Percentiles rank a stretch among this genome's conserved stretches.
These are phyloP conservation scores for Lepidium sativum DNA, from an alignment of 345 rosid genomes.

Conservation along the genomic window DNA sequence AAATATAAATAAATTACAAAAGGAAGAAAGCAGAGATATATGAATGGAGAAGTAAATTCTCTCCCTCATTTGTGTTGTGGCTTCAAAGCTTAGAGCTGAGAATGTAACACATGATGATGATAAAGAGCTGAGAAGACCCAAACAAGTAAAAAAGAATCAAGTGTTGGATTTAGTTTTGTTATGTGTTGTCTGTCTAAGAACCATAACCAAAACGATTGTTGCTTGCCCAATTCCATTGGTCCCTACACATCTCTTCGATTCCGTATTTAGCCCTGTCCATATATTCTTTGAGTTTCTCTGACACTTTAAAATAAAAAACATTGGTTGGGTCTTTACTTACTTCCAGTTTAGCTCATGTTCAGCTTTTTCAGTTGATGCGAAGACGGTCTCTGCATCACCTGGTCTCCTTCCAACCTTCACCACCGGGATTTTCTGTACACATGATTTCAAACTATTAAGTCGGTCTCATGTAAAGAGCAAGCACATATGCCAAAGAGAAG, in stretches of 20 bases:
- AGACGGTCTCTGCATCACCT: slow-evolving; percentile 84
- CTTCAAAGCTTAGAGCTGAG: slow-evolving; percentile 14
- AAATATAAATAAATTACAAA: slow-evolving; percentile 1
- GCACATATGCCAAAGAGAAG: not conserved
- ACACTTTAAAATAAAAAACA: not conserved
- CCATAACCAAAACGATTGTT: slow-evolving; percentile 87
- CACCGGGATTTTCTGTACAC: slow-evolving; percentile 66
- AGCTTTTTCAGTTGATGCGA: slow-evolving; percentile 84
- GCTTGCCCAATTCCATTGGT: slow-evolving; percentile 97
- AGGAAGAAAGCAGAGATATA: slow-evolving; percentile 9
- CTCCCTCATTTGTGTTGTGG: slow-evolving; percentile 1
- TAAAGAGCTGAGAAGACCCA: not conserved
- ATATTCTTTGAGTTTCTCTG: not conserved
- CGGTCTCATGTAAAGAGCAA: not conserved
- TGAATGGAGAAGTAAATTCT: slow-evolving; percentile 3
- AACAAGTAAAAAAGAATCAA: not conserved
- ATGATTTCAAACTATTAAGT: not conserved
- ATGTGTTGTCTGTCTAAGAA: slow-evolving; percentile 26
- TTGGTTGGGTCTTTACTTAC: slow-evolving; percentile 39
- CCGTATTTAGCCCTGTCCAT: slow-evolving; percentile 68
- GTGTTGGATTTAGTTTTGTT: slow-evolving; percentile 12
- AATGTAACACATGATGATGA: not conserved
- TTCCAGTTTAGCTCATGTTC: slow-evolving; percentile 81
- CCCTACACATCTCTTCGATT: slow-evolving; percentile 91
- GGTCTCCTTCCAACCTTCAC: slow-evolving; percentile 67